phyloP scores from a whole-genome alignment of 495 filamentous ascomycete genomes.

The Aspergillus wentii region DNA sequence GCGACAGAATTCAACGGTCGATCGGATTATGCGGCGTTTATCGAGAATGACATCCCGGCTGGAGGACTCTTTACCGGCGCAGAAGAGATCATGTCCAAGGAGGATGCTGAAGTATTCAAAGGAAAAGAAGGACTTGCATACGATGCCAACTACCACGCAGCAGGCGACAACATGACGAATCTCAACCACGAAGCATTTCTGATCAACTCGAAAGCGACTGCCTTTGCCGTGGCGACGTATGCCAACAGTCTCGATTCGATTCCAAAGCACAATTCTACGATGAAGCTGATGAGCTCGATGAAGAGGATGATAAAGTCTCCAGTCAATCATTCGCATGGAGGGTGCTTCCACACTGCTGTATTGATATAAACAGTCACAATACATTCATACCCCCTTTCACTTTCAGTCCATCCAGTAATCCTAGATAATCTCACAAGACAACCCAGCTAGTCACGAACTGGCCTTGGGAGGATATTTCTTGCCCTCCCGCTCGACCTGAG shows the following conservation, averaged over 20 bases:
- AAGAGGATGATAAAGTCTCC: too few species aligned
- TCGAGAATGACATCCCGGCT: conserved; percentile 55
- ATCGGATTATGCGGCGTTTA: conserved; percentile 66
- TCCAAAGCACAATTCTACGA: conserved; percentile 14
- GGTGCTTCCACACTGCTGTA: not conserved
- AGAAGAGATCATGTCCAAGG: conserved; percentile 58
- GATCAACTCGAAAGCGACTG: conserved; percentile 56
- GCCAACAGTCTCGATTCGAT: conserved; percentile 47
- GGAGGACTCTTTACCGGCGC: conserved; percentile 69
- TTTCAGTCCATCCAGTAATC: too few species aligned
- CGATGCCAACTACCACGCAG: conserved; percentile 61
- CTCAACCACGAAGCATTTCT: conserved; percentile 55
- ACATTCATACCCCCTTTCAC: not conserved
- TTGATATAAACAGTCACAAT: not conserved
- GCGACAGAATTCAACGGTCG: conserved; percentile 58
- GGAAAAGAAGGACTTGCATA: conserved; percentile 54
- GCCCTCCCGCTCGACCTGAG: conserved; percentile 55
- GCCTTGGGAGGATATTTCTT: conserved; percentile 61
- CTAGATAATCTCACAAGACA: too few species aligned
- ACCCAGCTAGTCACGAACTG: conserved; percentile 27
- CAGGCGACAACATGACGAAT: conserved; percentile 55
- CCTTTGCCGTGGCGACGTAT: conserved; percentile 60
- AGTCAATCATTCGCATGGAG: too few species aligned
- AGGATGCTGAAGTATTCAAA: conserved; percentile 53
- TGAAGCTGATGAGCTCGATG: too few species aligned